Percentiles rank a stretch among this genome's conserved stretches.
Conservation (phyloP, 768 basidiomycete genomes). For the Strobilomyces dryophilus region DNA sequence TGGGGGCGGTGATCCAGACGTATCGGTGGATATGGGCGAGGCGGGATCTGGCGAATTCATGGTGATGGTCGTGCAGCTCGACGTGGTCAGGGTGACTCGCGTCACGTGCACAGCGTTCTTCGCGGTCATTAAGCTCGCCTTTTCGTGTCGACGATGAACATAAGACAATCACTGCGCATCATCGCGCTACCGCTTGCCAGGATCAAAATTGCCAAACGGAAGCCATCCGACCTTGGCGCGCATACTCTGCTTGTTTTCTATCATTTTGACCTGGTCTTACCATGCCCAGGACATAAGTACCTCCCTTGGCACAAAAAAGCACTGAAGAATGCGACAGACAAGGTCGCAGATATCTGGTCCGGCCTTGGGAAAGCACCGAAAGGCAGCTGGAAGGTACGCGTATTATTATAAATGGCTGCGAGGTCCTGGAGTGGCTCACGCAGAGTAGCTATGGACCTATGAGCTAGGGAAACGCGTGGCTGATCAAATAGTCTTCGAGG, state of each 20-base stretch:
- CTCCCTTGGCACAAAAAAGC: slow-evolving; percentile 19
- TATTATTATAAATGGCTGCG: slow-evolving; percentile 2
- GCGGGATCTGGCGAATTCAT: slow-evolving; percentile 38
- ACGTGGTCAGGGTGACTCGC: neutral
- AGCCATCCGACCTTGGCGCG: slow-evolving; percentile 6
- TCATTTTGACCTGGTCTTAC: slow-evolving; percentile 31
- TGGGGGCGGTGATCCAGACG: slow-evolving; percentile 36
- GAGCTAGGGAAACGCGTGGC: slow-evolving; percentile 62
- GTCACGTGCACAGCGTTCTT: slow-evolving; percentile 17
- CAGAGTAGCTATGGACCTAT: slow-evolving; percentile 52
- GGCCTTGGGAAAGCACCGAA: slow-evolving; percentile 61
- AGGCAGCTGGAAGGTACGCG: slow-evolving; percentile 69
- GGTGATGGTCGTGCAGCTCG: neutral
- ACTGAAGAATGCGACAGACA: slow-evolving; percentile 46
- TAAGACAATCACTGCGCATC: slow-evolving; percentile 38
- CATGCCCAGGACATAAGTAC: slow-evolving; percentile 34
- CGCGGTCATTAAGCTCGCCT: too few relatives aligned
- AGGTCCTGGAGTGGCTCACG: slow-evolving; percentile 3
- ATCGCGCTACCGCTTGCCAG: slow-evolving; percentile 43
- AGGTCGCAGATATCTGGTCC: slow-evolving; percentile 57
- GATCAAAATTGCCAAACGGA: slow-evolving; percentile 9
- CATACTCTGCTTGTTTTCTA: slow-evolving; percentile 39
- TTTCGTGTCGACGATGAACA: slow-evolving; percentile 11
- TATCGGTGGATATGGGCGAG: slow-evolving; percentile 34
- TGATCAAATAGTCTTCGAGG: slow-evolving; percentile 77